Percentiles rank a stretch among this genome's conserved stretches.
Conservation (phyloP, 805 yeast genomes). For the Dipodascus geniculatus region DNA sequence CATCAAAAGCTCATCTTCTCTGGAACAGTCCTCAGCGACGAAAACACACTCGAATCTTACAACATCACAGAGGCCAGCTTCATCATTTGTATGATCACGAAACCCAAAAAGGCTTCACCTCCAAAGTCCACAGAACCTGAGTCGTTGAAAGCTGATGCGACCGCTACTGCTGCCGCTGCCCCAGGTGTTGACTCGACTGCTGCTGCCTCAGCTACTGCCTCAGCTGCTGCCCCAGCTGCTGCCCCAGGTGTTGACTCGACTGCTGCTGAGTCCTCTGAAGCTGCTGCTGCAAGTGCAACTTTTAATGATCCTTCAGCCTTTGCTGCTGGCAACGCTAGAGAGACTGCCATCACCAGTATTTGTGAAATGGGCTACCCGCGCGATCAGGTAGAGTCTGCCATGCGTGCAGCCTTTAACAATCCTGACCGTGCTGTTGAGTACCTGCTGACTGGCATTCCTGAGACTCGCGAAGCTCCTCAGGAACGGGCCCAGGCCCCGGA, state of each 20-base stretch:
- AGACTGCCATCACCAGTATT: conserved; percentile 55
- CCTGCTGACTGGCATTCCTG: conserved; percentile 81
- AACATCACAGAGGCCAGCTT: conserved; percentile 75
- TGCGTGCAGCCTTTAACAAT: conserved; percentile 91
- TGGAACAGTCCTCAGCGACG: conserved; percentile 81
- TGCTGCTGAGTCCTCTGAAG: conserved; percentile 19
- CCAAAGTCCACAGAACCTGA: conserved; percentile 9
- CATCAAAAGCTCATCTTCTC: conserved; percentile 88
- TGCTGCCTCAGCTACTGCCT: conserved; percentile 9
- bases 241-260: conserved; percentile 19
- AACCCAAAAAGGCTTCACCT: conserved; percentile 16
- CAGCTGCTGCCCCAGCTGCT: conserved; percentile 12
- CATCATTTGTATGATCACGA: conserved; percentile 73
- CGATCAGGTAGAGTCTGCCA: conserved; percentile 75
- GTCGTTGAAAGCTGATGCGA: conserved; percentile 7
- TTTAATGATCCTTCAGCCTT: conserved; percentile 27
- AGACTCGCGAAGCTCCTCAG: conserved; percentile 30
- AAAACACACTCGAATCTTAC: conserved; percentile 55
- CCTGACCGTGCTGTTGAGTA: conserved; percentile 98
- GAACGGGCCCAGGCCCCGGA: conserved; percentile 23
- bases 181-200: conserved; percentile 4
- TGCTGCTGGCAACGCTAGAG: conserved; percentile 69
- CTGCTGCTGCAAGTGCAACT: conserved; percentile 19
- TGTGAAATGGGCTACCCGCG: conserved; percentile 95
- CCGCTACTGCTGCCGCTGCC: conserved; percentile 8